Evolutionary conservation across 2,329 filamentous ascomycete species (phyloP), one percentile per base, ranked within the genome.

Genomic region (Aspergillus proliferans): DNA sequence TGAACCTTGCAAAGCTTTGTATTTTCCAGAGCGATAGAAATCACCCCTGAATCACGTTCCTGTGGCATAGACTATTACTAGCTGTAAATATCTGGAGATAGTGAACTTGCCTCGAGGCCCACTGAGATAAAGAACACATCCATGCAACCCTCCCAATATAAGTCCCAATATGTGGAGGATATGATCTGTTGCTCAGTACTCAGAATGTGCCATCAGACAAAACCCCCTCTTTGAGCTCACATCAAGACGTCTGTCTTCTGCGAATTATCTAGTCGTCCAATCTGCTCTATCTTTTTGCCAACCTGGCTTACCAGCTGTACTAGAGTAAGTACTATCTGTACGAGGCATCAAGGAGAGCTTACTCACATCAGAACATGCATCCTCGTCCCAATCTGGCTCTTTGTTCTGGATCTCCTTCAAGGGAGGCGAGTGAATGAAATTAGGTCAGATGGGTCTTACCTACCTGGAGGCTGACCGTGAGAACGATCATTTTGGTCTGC

Each of bases 221-320:
- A 47, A 28, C 45, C 22, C 36, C 26, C 36, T 30, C 22, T 41
- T 33, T 47, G 26, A 22, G 9, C 22, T 28, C 18, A 14, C 18
- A 41, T 47, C 26, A 47, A 42, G 45, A 26, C 22, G 30, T 47
- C 38, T 15, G 24, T 33, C 18, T 47, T 47, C 15, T 26, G 45
- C 36, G 45, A 26, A 40, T 41, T 22, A 28, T 40, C 36, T 18
- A 47, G 7, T 34, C 21, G 26, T 47, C 38, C 45, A 40, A 39
- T 40, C 22, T 47, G 22, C 21, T 47, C 34, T 38, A 40, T 22
- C 22, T 47, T 26, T 24, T 47, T 18, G 26, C 34, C 22, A 47
- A 47, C 9, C 22, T 47, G 26, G 14, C 42, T 47, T 14, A 47
- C 36, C 34, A 47, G 36, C 45, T 47, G 22, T 22, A 42, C 18